Evolutionary conservation across 2,329 filamentous ascomycete genomes (phyloP), one percentile per base, ranked within the genome.

Genomic region (Trichoderma lentiforme): DNA sequence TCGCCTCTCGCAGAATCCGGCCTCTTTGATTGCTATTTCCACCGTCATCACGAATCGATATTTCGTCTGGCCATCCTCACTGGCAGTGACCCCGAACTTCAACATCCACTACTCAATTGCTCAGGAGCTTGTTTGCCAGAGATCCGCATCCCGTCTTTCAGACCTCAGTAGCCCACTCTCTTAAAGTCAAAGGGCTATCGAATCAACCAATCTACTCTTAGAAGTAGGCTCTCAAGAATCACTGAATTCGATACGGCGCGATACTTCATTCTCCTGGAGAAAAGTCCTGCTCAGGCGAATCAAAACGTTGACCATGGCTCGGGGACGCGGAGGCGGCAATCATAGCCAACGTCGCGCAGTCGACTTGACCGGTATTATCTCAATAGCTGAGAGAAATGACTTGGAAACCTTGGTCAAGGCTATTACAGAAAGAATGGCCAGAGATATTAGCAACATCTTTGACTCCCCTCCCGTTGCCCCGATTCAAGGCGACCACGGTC

Each of bases 341-440:
- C 80, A 77, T 62, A 76, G 77, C 53, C 78, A 79, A 71, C 84
- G 83, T 72, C 83, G 85, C 21, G 81, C 86, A 47, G 83, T 86
- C 53, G 87, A 89, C 73, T 75, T 90, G 73, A 88, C 84, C 67
- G 82, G 82, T 30, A 77, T 87, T 66, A 78, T 90, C 47, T 86
- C 80, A 24, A 60, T 79, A 5, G 80, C 83, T 2, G 87, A 90
- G 76, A 85, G 83, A 75, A 81, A 82, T 36, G 87, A 90, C 71
- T 79, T 91, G 53, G 80, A 82, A n/a, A 81, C 82, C 4, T 82
- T 91, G 14, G 79, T 88, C 71, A 82, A 78, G 30, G 83, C 83
- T 60, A 86, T 89, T 73, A 86, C 85, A 43, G 88, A 90, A 63
- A 82, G 82, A 47, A 88, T 91, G 82, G 83, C 86, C 71, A 84